phyloP scores from a whole-genome alignment of 352 stramenopile genomes.

The Globisporangium nunn region DNA sequence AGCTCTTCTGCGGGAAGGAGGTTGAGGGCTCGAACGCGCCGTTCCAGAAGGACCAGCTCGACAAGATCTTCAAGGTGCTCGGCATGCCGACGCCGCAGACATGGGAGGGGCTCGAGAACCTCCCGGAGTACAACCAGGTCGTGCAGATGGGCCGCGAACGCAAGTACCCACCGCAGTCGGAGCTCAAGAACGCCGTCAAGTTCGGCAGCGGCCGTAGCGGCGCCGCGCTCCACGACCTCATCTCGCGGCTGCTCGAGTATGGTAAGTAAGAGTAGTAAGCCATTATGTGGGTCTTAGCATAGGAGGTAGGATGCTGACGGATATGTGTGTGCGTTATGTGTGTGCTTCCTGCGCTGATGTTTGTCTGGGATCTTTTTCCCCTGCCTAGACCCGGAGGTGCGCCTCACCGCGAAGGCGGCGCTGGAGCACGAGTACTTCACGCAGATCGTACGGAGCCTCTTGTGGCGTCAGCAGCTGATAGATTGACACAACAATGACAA shows the following conservation, averaged over 20 bases:
- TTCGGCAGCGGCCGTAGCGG: constrained; percentile 65
- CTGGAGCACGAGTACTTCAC: constrained; percentile 93
- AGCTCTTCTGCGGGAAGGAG: constrained; percentile 86
- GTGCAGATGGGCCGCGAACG: constrained; percentile 81
- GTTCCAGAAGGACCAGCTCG: constrained; percentile 87
- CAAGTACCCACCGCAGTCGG: constrained; percentile 77
- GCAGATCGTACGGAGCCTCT: constrained; percentile 51
- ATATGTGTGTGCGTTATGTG: not conserved
- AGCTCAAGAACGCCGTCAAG: constrained; percentile 83
- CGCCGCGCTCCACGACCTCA: constrained; percentile 68
- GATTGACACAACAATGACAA: not conserved
- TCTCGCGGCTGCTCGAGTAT: constrained; percentile 77
- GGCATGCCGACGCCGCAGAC: constrained; percentile 79
- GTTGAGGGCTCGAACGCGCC: constrained; percentile 82
- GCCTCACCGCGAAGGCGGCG: constrained; percentile 89
- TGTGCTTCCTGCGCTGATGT: not conserved
- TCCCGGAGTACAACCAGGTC: constrained; percentile 79
- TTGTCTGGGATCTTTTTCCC: not conserved
- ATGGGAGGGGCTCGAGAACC: constrained; percentile 78
- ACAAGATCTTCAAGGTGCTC: constrained; percentile 90
- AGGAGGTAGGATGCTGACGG: not conserved
- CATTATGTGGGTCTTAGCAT: not conserved
- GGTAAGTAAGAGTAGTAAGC: constrained; percentile 22
- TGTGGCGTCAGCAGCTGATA: not conserved
- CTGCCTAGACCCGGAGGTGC: constrained; percentile 69